Percentiles rank a stretch among this genome's conserved stretches.
Conservation (phyloP, 139 green algal genomes). For the Chlorella sorokiniana region DNA sequence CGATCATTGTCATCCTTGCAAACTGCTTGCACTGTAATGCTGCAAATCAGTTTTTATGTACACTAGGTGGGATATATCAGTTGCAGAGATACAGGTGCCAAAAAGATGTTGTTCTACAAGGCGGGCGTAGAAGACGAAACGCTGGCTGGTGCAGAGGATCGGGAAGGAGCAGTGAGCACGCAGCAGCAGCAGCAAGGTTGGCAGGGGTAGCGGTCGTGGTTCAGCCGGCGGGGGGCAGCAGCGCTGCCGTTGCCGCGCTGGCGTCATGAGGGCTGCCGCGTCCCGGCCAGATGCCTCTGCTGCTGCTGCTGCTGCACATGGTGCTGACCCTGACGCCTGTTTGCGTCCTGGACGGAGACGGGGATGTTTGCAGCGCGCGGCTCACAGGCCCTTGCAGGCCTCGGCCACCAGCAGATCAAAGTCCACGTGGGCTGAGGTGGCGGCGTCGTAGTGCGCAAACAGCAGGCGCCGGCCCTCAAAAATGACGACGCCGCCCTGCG, state of each 20-base stretch:
- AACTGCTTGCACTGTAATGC: too few species aligned
- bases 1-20: too few species aligned
- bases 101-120: too few species aligned
- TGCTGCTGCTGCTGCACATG: not conserved
- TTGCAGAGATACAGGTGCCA: too few species aligned
- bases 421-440: conserved; percentile 74
- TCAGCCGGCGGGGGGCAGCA: not conserved
- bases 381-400: conserved; percentile 28
- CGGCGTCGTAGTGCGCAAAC: conserved; percentile 68
- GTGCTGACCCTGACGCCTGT: not conserved
- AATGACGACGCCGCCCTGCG: conserved; percentile 73
- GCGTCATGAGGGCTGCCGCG: conserved; percentile 11
- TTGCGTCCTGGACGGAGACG: not conserved
- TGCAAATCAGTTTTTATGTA: too few species aligned
- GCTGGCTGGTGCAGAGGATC: not conserved
- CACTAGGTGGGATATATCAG: too few species aligned
- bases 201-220: not conserved
- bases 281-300: not conserved
- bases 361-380: not conserved
- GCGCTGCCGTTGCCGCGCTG: not conserved
- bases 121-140: too few species aligned
- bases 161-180: not conserved
- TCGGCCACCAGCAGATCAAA: conserved; percentile 51
- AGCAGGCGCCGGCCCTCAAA: conserved; percentile 70
- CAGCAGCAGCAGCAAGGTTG: not conserved